Evolutionary conservation across 352 stramenopile species (phyloP), one percentile per base, ranked within the genome.

Genomic region (Pythium myriotylum): DNA sequence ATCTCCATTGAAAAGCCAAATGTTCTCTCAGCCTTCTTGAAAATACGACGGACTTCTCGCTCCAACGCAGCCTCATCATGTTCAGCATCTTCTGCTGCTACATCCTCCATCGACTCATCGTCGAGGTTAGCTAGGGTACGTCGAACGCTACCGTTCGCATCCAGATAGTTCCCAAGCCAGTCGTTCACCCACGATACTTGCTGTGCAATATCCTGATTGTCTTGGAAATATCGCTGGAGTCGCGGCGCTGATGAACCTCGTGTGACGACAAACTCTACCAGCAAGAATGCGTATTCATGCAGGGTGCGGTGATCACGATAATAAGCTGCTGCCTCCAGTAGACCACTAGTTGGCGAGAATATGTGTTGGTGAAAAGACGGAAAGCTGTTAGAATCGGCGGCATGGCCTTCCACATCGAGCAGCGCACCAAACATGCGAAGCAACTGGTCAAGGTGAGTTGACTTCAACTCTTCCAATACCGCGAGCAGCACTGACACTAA

Each of bases 401-500:
- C 49, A 8, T 54, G 20, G 23, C 65, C 63, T 37, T 71, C 65
- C 10, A 45, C 37, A 24, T 84, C 69, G 3, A 92, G 52, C 22
- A 91, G 58, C 0, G 48, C 58, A 5, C 41, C 52, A 24, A 92
- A 73, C 5, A 91, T 45, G 6, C 41, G 47, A 3, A 92, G 59
- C 8, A 85, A 48, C 5, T 81, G 70, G 2, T 78, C 70, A 2
- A 84, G 53, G 35, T 85, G 47, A 0, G 74, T 73, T 32, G 67
- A 73, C 35, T 88, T 88, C 27, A 89, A 57, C 47, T 89, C 76
- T 68, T 92, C 83, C n/a, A 91, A 56, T 10, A 85, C 75, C 0
- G 73, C 62, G 16, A 92, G 67, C 10, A 92, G 48, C 10, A 83
- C 43, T n/a, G 77, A 62, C 32, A 89, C 54, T 4, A 91, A 50